A percentile compares a stretch with the other conserved stretches of the same genome.
phyloP scores from a whole-genome alignment of 306 rosid genomes.

The Crotalaria pallida region DNA sequence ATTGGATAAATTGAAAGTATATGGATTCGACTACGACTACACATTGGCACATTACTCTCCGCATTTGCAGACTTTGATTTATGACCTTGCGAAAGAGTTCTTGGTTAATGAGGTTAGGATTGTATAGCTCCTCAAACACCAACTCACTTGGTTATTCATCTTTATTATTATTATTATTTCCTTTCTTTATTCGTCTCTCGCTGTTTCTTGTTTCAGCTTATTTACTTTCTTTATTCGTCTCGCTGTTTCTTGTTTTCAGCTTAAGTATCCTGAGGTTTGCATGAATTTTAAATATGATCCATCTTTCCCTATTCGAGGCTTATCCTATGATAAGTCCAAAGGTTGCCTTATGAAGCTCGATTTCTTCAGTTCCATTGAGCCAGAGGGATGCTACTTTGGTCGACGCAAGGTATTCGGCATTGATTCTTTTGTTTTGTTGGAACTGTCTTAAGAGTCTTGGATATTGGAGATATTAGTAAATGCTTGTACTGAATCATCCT shows the following conservation, averaged over 20 bases:
- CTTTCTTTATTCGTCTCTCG: too few species aligned
- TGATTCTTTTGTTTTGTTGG: constrained; percentile 3
- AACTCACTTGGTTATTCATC: too few species aligned
- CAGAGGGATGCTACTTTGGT: constrained; percentile 85
- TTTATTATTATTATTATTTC: too few species aligned
- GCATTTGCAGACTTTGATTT: constrained; percentile 78
- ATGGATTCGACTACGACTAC: constrained; percentile 94
- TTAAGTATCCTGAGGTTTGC: constrained; percentile 78
- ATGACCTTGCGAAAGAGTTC: constrained; percentile 84
- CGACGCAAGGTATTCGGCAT: constrained; percentile 63
- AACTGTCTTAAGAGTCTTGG: background rate
- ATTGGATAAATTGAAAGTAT: constrained; percentile 76
- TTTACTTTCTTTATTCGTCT: constrained; percentile 18
- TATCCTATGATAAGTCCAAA: constrained; percentile 74
- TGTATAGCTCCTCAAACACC: constrained; percentile 49
- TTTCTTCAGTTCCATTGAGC: constrained; percentile 90
- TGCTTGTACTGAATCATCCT: background rate
- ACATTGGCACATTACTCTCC: constrained; percentile 89
- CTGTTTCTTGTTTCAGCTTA: background rate
- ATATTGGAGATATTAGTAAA: background rate
- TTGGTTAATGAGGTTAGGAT: constrained; percentile 91
- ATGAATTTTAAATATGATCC: constrained; percentile 70
- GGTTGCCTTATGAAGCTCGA: constrained; percentile 92
- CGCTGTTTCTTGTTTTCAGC: constrained; percentile 53
- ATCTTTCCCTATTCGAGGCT: constrained; percentile 87